Base-by-base conservation (phyloP, 2,329 filamentous ascomycete genomes). In the Aspergillus puulaauensis region DNA sequence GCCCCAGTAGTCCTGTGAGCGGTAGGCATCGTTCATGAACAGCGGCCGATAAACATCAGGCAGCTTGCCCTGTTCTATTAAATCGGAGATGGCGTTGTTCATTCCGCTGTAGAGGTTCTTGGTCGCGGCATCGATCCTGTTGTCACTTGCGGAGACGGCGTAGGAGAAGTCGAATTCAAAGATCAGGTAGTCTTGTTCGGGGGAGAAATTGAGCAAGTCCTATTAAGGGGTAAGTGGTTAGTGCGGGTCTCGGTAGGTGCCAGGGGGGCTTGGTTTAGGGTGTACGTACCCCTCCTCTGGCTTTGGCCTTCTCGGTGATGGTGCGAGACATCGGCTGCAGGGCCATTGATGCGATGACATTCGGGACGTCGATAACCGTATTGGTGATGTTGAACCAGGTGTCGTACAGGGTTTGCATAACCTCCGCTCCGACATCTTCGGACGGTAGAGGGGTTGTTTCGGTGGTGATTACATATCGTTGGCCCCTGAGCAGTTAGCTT, bases 1-100 rank as follows among this genome's bases (percentile, higher is more conserved):
- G 6, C 71, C 72, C 70, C 74, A 80, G 64, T 76, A 80, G 52
- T 79, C 75, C 67, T 81, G 77, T 33, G 71, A 64, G 54, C 69
- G 73, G 64, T 79, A 75, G 9, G 70, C 72, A 47, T 80, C 78
- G 54, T 79, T 80, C 73, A 79, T 78, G 62, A 81, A 81, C 5
- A 80, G 64, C 7, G 78, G 78, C 14, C 75, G 64, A 56, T 79
- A 77, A 6, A 72, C 74, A 27, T 77, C 69, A 0, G 76, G 72
- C 17, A 78, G 64, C 4, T 68, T 64, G 11, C 73, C 75, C 9
- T 70, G 55, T 6, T 70, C 58, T 40, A 73, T 71, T 52, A 69
- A 75, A 33, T 69, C 64, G 17, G 70, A 64, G 7, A 77, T 67
- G 2, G 72, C 54, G 12, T 71, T 70, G n/a, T 65, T 65, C 52